These are phyloP conservation scores for Paxillus ammoniavirescens DNA, from an alignment of 768 basidiomycete genomes.

Conservation along the genomic window DNA sequence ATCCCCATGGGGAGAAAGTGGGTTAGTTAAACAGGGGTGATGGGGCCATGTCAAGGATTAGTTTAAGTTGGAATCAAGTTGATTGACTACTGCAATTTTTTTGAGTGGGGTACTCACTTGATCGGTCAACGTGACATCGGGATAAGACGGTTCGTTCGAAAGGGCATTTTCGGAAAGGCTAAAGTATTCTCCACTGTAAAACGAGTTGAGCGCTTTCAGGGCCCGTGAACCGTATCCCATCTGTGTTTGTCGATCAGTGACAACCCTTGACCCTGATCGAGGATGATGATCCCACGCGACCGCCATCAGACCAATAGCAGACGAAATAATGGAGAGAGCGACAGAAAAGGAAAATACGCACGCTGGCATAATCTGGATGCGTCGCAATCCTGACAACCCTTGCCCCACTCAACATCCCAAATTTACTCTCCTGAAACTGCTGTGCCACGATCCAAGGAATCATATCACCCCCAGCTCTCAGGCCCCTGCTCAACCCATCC, in stretches of 20 bases:
- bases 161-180: constrained; percentile 68
- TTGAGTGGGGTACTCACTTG: constrained; percentile 32
- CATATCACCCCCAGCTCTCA: constrained; percentile 90
- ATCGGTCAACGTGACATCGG: constrained; percentile 51
- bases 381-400: constrained; percentile 91
- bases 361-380: constrained; percentile 92
- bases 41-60: constrained; percentile 1
- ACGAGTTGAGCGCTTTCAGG: constrained; percentile 80
- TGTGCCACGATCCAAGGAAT: constrained; percentile 93
- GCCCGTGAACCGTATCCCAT: constrained; percentile 92
- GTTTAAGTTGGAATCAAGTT: neutral
- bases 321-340: neutral
- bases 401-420: constrained; percentile 88
- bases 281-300: neutral
- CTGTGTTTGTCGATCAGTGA: constrained; percentile 39
- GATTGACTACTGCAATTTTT: neutral
- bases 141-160: constrained; percentile 52
- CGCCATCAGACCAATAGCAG: neutral
- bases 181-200: constrained; percentile 92
- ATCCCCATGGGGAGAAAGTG: neutral
- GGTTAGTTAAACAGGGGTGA: neutral
- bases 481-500: constrained; percentile 81
- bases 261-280: neutral
- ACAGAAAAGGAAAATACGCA: constrained; percentile 37
- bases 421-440: constrained; percentile 94